A percentile compares a stretch with the other conserved stretches of the same genome.
Conservation (phyloP, 192 early-diverging fungal species). For the Linnemannia elongata region DNA sequence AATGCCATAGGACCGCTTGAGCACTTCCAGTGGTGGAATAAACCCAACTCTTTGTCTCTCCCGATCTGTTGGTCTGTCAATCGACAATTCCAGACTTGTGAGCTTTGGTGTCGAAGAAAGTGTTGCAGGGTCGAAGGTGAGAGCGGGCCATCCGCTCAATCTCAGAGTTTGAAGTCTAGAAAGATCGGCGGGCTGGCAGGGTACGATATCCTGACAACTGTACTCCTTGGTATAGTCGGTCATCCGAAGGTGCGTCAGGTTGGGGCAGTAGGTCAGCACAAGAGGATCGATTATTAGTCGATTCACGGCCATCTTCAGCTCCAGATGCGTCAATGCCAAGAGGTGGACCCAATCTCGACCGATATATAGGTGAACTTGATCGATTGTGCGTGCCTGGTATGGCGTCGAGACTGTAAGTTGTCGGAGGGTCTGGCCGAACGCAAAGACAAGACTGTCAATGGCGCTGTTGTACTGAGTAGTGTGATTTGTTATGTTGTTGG, state of each 20-base stretch:
- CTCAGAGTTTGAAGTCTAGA: background rate
- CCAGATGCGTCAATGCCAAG: background rate
- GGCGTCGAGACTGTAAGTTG: background rate
- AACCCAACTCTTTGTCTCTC: background rate
- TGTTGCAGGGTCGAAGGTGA: background rate
- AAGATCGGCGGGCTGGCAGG: background rate
- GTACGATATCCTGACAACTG: background rate
- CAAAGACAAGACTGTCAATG: background rate
- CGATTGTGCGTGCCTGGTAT: background rate
- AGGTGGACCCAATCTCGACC: background rate
- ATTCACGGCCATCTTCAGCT: background rate
- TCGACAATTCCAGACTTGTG: background rate
- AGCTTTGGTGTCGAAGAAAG: background rate
- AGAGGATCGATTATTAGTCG: background rate
- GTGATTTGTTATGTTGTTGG: background rate
- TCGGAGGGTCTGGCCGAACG: background rate
- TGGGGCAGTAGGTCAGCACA: background rate
- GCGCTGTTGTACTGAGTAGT: background rate
- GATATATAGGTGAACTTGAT: background rate
- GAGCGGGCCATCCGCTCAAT: background rate
- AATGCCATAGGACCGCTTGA: background rate
- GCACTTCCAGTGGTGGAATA: background rate
- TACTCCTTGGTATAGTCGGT: background rate
- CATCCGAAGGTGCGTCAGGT: background rate
- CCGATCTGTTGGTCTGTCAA: background rate